A percentile compares a stretch with the other conserved stretches of the same genome.
Evolutionary conservation across 108 stramenopile species (phyloP).

Genomic region (Cyclotella distinguenda): DNA sequence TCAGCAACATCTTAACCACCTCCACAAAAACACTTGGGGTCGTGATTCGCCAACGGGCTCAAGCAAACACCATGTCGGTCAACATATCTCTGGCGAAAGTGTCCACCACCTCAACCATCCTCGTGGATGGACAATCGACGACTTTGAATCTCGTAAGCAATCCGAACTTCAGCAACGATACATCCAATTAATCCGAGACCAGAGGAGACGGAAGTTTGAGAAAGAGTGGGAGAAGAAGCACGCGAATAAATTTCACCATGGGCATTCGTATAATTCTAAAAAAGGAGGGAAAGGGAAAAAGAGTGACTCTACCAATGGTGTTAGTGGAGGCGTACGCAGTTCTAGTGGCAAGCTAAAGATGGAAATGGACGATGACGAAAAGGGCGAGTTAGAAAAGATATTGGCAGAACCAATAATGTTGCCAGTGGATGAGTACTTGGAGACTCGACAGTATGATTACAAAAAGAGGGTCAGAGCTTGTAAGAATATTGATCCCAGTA

Average conservation of each 20-base stretch:
- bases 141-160: conserved; percentile 67
- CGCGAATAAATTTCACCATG: conserved; percentile 16
- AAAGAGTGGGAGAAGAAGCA: conserved; percentile 48
- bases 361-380: conserved; percentile 39
- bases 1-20: neutral
- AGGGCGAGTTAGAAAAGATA: conserved; percentile 30
- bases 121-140: conserved; percentile 48
- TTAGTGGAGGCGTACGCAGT: neutral
- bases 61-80: neutral
- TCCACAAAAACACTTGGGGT: neutral
- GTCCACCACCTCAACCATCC: conserved; percentile 7
- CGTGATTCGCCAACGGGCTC: conserved; percentile 7
- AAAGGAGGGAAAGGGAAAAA: conserved; percentile 13
- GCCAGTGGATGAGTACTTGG: conserved; percentile 43
- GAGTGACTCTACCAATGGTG: neutral
- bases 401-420: conserved; percentile 24
- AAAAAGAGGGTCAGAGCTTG: conserved; percentile 19
- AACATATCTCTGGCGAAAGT: conserved; percentile 2
- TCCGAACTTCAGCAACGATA: conserved; percentile 62
- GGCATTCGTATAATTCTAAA: neutral
- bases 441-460: conserved; percentile 84
- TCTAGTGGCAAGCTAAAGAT: conserved; percentile 32
- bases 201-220: conserved; percentile 40
- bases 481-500: neutral
- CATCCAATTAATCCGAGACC: conserved; percentile 32